A percentile compares a stretch with the other conserved stretches of the same genome.
phyloP scores from a whole-genome alignment of 192 early-diverging fungal genomes.

The Backusella macrospora region DNA sequence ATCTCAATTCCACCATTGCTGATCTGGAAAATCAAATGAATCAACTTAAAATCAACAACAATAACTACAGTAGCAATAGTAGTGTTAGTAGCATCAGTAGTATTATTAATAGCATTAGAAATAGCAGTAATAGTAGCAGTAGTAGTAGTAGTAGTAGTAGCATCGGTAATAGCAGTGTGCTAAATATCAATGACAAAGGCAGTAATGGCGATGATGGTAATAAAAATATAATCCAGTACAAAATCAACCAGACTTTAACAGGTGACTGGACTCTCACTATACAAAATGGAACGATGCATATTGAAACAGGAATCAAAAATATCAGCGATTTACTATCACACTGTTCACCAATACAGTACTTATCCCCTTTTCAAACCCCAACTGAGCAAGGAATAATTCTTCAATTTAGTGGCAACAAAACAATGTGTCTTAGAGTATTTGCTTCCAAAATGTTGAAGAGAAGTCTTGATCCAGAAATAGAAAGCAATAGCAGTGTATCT shows the following conservation, averaged over 20 bases:
- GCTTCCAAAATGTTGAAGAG: not conserved
- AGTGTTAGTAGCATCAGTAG: not conserved
- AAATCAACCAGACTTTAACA: not conserved
- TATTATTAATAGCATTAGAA: too few relatives aligned
- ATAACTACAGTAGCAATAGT: not conserved
- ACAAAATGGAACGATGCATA: not conserved
- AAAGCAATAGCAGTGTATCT: not conserved
- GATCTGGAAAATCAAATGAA: conserved; percentile 2
- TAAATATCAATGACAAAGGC: too few relatives aligned
- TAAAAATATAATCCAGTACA: too few relatives aligned
- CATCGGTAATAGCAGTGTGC: too few relatives aligned
- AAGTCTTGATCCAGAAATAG: not conserved
- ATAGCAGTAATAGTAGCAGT: too few relatives aligned
- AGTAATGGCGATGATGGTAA: too few relatives aligned
- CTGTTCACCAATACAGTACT: not conserved
- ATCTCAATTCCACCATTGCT: not conserved
- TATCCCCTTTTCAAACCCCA: not conserved
- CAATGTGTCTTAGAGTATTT: not conserved
- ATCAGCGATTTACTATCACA: not conserved
- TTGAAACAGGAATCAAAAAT: conserved; percentile 1
- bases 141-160: too few relatives aligned
- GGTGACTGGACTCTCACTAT: not conserved
- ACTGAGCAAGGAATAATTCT: not conserved
- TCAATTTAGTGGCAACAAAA: not conserved
- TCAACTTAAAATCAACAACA: not conserved